Percentiles rank a stretch among this genome's conserved stretches.
Conservation (phyloP, 331 rosid species). For the Spiraea crenata region DNA sequence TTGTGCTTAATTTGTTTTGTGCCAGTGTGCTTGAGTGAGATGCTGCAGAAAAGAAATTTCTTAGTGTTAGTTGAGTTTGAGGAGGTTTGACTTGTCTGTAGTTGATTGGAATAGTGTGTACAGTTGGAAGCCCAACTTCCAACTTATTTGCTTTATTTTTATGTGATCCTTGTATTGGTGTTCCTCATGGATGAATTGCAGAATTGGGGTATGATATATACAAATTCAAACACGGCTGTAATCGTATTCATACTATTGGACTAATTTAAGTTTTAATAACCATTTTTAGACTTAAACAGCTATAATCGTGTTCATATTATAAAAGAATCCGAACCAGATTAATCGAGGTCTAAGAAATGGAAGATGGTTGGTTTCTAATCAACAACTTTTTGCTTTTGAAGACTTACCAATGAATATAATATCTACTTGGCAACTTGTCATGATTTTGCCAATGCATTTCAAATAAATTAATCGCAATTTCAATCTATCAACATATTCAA, state of each 20-base stretch:
- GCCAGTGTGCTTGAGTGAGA: constrained; percentile 8
- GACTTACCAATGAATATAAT: neutral
- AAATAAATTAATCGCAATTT: neutral
- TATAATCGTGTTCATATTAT: too few species aligned
- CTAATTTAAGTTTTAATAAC: too few species aligned
- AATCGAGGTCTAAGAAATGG: neutral
- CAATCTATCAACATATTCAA: constrained; percentile 3
- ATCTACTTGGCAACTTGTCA: constrained; percentile 7
- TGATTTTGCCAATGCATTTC: constrained; percentile 6
- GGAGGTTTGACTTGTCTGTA: neutral
- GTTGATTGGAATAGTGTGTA: neutral
- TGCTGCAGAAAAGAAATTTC: neutral
- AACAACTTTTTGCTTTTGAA: neutral
- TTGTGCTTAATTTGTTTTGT: constrained; percentile 4
- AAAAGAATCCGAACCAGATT: neutral
- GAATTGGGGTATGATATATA: too few species aligned
- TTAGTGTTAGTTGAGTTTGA: constrained; percentile 3
- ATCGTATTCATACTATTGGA: too few species aligned
- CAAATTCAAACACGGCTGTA: too few species aligned
- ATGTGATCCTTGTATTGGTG: constrained; percentile 12
- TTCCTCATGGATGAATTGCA: neutral
- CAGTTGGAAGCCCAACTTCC: constrained; percentile 15
- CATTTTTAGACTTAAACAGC: too few species aligned
- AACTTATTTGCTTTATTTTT: neutral
- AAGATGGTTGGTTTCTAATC: neutral